Base-by-base conservation (phyloP, 1,284 basidiomycete genomes). In the Mixia osmundae region DNA sequence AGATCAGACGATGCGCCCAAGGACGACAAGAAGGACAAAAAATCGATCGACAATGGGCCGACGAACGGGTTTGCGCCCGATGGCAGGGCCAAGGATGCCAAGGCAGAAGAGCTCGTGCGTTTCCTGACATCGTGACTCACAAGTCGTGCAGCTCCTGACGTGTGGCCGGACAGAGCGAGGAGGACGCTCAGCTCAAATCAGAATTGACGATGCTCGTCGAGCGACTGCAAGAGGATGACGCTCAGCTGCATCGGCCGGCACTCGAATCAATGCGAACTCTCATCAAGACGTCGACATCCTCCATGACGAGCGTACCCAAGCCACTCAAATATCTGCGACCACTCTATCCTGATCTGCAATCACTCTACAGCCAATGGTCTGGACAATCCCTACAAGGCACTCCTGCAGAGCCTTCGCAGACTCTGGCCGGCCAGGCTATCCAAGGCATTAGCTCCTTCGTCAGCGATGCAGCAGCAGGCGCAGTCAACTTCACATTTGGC, bases 261-360 rank as follows among this genome's bases (percentile, higher is more conserved):
- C 67, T 99, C 22, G 91, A 97, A 61, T 83, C 82, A 2, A 65
- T 99, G 12, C 70, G 89, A 39, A 89, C 78, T 16, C 64, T 97
- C 26, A 97, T 97, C 51, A 67, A 83, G 51, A 95, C 91, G 3
- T 87, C 85, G 16, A 99, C 91, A 3, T 89, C 82, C 15, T 95
- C 85, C 5, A 95, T 99, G 89, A 99, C 91, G n/a, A 89, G 82
- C 11, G 91, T 99, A 10, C 91, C 91, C 3, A 97, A 99, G 63
- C 91, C 91, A 24, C 69, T 99, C 45, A 99, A 99, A 60, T 99
- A 97, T 62, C 68, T 99, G 33, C 74, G 87, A 42, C 89, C 87
- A 20, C 77, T 87, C 54, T 97, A 91, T 56, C 76, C 77, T 28
- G 76, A 76, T 44, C 66, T 99, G 37, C 79, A 85, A 55, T 60